Percentiles rank a stretch among this genome's conserved stretches.
These are phyloP conservation scores for Ophiosphaerella korrae DNA, from an alignment of 2,329 filamentous ascomycete species.

Conservation along the genomic window DNA sequence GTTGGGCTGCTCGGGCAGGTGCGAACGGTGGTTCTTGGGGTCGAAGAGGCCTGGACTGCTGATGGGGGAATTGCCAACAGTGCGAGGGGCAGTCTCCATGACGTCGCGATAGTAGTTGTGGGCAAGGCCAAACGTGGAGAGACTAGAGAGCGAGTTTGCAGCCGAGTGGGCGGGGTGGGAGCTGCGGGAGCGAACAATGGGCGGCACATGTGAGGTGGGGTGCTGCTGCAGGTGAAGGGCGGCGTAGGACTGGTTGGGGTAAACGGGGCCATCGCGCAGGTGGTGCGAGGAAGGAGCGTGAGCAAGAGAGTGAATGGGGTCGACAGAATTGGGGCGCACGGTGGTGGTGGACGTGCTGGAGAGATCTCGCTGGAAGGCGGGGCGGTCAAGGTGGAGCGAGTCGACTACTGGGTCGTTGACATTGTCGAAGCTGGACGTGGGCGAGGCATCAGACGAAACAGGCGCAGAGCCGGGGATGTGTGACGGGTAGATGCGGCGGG, in stretches of 20 bases:
- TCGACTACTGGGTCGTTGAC: constrained; percentile 21
- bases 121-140: constrained; percentile 48
- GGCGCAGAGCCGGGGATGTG: constrained; percentile 36
- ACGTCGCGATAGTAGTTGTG: constrained; percentile 38
- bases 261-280: constrained; percentile 45
- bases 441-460: constrained; percentile 38
- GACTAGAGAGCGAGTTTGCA: constrained; percentile 46
- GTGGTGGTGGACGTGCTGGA: constrained; percentile 51
- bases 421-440: constrained; percentile 34
- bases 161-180: constrained; percentile 50
- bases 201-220: constrained; percentile 41
- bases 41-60: constrained; percentile 56
- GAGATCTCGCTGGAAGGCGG: constrained; percentile 47
- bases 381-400: constrained; percentile 35
- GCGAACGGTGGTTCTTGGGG: constrained; percentile 39
- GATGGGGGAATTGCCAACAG: constrained; percentile 54
- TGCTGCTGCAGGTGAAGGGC: constrained; percentile 56
- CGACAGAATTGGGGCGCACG: constrained; percentile 43
- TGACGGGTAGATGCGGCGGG: constrained; percentile 41
- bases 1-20: constrained; percentile 33
- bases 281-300: constrained; percentile 20
- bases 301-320: constrained; percentile 19
- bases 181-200: constrained; percentile 48
- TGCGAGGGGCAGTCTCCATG: constrained; percentile 48
- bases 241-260: constrained; percentile 57